Base-by-base conservation (phyloP, 2,329 filamentous ascomycete species). In the Fusarium globosum region DNA sequence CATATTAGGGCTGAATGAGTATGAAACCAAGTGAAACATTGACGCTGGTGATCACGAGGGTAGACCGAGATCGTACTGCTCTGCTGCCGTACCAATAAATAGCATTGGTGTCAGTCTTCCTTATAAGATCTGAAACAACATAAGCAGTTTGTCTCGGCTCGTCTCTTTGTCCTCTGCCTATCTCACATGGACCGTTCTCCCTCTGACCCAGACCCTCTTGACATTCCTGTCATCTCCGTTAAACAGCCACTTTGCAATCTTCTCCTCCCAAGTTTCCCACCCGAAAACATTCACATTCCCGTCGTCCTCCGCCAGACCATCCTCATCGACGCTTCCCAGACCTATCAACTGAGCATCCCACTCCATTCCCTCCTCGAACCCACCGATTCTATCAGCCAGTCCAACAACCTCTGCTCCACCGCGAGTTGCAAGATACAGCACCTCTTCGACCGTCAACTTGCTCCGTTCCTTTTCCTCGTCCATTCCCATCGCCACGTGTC, bases 161-260 rank as follows among this genome's bases (percentile, higher is more conserved):
- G 28, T n/a, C 21, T 53, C 58, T 36, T 42, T 42, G n/a, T 26
- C 49, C 38, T 56, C 20, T 41, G 8, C 20, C 49, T 64, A 49
- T 43, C 62, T 67, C 46, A 53, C 49, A 71, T 97, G 94, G 53
- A 98, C 96, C 81, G 97, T 82, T 72, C 90, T 85, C 6, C 96
- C 96, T 80, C 88, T 91, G 4, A 98, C 95, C 96, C 96, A 99
- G 10, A 99, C 96, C 75, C 88, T 91, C 77, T 88, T 88, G 6
- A 95, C 96, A 81, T 98, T 98, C 75, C 96, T 87, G 83, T 98
- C 96, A 85, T 98, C 95, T 0, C 96, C 96, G 74, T 90, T 93
- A 83, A 93, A 99, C 69, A 98, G 86, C 96, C 96, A 99, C 86
- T 99, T 99, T 59, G 94, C 93, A 16, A 98, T 84, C 78, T 86